Evolutionary conservation across 768 basidiomycete genomes (phyloP), one percentile per base, ranked within the genome.

Genomic region (Astraeus odoratus): DNA sequence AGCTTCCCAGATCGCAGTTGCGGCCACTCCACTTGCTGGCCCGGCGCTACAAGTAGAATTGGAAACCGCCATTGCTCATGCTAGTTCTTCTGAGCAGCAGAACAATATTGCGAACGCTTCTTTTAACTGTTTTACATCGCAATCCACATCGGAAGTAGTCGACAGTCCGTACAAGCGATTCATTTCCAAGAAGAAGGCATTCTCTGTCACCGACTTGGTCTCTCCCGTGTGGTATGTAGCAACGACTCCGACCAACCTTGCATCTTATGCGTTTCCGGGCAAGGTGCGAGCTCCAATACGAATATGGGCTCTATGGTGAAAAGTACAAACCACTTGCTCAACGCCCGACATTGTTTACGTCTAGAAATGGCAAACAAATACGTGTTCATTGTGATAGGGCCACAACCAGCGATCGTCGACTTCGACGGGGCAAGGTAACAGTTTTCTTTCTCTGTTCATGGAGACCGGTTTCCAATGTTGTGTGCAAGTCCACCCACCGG

Each of bases 251-350:
- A 3, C 25, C 25, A 29, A 25, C 13, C 8, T 23, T 39, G 22
- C 5, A 15, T 39, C 9, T 39, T 15, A 5, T 10, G 4, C 42
- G 44, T 23, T 38, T 24, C 18, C 29, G 4, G 16, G 12, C 44
- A 27, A 87, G 86, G 86, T 89, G 86, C 55, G 86, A 87, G 56
- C 73, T 86, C 5, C 84, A 87, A 57, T 80, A 77, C 57, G 84
- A 89, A 52, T 89, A 89, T 55, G 77, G 83, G 3, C 67, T 88
- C 31, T 75, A 77, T 24, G 81, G 83, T 48, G 67, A 65, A 47
- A 71, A 83, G 18, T 64, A 69, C 35, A 69, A 61, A 35, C 76
- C 73, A 15, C 50, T 83, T 1, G 63, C 65, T 16, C 47, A 62
- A 8, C 73, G 86, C 16, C 85, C 84, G 0, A 47, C 62, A 9